Evolutionary conservation across 257 asterid species (phyloP).

Genomic region (Pogostemon cablin): DNA sequence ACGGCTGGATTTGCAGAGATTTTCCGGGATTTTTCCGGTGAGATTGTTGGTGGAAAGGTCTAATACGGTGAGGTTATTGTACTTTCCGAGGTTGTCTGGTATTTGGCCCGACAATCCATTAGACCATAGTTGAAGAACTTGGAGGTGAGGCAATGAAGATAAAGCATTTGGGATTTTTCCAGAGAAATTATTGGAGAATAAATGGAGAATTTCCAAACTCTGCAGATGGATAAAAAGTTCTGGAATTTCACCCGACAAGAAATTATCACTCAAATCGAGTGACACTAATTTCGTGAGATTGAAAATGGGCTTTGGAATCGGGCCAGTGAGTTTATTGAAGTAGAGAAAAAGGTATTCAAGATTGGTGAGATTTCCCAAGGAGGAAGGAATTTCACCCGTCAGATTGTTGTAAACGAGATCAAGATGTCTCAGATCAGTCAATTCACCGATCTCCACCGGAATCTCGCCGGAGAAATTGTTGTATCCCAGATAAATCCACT

Average conservation of each 20-base stretch:
- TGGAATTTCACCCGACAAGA: constrained; percentile 67
- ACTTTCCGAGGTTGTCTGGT: constrained; percentile 60
- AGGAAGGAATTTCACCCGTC: constrained; percentile 77
- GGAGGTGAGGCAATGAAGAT: constrained; percentile 59
- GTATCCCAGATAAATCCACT: constrained; percentile 73
- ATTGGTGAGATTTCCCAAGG: constrained; percentile 73
- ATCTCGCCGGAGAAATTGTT: constrained; percentile 78
- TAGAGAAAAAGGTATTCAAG: constrained; percentile 68
- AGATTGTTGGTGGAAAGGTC: constrained; percentile 84
- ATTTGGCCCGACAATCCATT: constrained; percentile 64
- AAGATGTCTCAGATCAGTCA: constrained; percentile 56
- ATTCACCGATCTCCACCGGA: constrained; percentile 61
- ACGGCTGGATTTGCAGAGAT: constrained; percentile 50
- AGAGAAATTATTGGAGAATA: constrained; percentile 69
- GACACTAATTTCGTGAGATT: constrained; percentile 54
- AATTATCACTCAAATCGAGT: constrained; percentile 81
- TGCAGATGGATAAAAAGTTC: constrained; percentile 42
- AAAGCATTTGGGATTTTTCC: constrained; percentile 71
- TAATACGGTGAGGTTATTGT: constrained; percentile 63
- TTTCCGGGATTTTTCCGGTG: constrained; percentile 66
- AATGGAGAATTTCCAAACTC: constrained; percentile 69
- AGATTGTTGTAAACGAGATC: constrained; percentile 80
- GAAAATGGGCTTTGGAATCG: constrained; percentile 59
- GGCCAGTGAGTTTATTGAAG: constrained; percentile 71
- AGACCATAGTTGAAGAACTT: constrained; percentile 83